Percentiles rank a stretch among this genome's conserved stretches.
phyloP scores from a whole-genome alignment of 441 rosid genomes.

The Adansonia gregorii region DNA sequence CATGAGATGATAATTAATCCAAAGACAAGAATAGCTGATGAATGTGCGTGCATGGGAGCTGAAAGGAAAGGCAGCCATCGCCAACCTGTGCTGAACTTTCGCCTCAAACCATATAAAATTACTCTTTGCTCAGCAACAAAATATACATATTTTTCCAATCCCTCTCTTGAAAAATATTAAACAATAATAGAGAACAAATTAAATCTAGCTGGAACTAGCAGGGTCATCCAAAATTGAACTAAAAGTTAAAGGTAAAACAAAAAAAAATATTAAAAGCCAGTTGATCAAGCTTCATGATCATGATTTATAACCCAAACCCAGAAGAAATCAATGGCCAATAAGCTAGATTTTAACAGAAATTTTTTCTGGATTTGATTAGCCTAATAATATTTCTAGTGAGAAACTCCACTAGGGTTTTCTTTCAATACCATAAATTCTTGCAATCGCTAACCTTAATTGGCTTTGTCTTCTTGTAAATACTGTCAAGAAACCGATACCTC shows the following conservation, averaged over 20 bases:
- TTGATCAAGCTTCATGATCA: slow-evolving; percentile 6
- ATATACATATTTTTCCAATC: neutral
- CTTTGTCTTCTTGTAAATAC: slow-evolving; percentile 53
- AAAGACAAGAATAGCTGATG: neutral
- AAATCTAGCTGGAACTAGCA: neutral
- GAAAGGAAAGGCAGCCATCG: slow-evolving; percentile 8
- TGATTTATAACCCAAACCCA: slow-evolving; percentile 22
- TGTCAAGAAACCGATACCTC: slow-evolving; percentile 46
- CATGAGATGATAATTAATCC: neutral
- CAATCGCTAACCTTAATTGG: slow-evolving; percentile 36
- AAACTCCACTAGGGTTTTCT: slow-evolving; percentile 20
- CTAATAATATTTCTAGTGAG: neutral
- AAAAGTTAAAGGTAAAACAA: neutral
- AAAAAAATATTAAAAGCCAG: neutral
- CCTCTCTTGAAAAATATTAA: neutral
- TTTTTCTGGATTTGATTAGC: neutral
- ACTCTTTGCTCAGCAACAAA: neutral
- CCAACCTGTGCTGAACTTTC: neutral
- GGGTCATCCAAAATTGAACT: neutral
- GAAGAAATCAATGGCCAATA: slow-evolving; percentile 11
- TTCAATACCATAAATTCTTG: slow-evolving; percentile 8
- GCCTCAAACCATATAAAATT: neutral
- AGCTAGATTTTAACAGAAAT: neutral
- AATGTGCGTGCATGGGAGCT: neutral
- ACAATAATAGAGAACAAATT: slow-evolving; percentile 4